Base-by-base conservation (phyloP, 2,329 filamentous ascomycete genomes). In the Dothiorella sarmentorum region DNA sequence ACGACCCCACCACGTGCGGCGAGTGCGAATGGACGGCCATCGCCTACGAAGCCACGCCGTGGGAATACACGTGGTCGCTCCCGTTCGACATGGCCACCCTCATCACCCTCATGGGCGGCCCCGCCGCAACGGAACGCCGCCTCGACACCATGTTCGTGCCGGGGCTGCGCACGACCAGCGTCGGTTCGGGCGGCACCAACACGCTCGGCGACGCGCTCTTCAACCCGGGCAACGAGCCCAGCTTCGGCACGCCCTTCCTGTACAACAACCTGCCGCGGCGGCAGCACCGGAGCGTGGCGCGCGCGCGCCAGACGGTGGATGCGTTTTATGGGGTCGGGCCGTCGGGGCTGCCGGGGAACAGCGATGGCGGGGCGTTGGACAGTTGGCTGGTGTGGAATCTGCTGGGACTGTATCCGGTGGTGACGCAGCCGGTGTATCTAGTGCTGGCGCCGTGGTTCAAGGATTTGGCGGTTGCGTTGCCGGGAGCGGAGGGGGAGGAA, bases 361-460 rank as follows among this genome's bases (percentile, higher is more conserved):
- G 68, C 18, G 75, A 76, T 60, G 72, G 72, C 4, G 75, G 77
- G 0, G 75, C 76, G 1, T 69, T 80, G 62, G 75, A 77, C 43
- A 75, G 72, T n/a, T 80, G 77, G 78, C 67, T 79, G 1, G 64
- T 80, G 3, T 80, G 75, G 73, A 71, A 78, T 53, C 70, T 74
- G 69, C 60, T 80, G 0, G 77, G 78, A 1, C 65, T 78, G 6
- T 79, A 78, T 59, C 75, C 76, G 0, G 67, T 72, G 1, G 70
- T 72, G 27, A 75, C 73, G 1, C 72, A 76, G 44, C 69, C 72
- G 0, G 63, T 73, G 0, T 77, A 77, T 55, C 66, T 77, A n/a
- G 62, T 75, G 2, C 66, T 65, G 1, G 72, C 71, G 4, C 73
- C 74, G 0, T 72, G 71, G 65, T 77, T 76, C 55, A 24, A 18